A percentile compares a stretch with the other conserved stretches of the same genome.
Evolutionary conservation across 805 yeast species (phyloP).

Genomic region (Lipomyces kockii): DNA sequence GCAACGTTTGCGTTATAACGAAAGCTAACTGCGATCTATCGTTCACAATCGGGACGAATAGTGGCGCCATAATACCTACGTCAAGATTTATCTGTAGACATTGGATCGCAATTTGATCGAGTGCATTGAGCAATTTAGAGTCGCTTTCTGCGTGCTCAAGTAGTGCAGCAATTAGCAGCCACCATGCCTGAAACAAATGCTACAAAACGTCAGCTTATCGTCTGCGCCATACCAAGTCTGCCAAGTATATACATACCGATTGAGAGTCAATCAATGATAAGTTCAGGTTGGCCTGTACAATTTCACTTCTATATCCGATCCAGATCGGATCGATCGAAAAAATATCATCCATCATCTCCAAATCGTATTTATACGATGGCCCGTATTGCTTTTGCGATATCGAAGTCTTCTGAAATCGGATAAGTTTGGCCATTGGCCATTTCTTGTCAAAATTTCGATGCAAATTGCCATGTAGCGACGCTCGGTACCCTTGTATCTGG

Average conservation of each 20-base stretch:
- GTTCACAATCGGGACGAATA: slow-evolving; percentile 57
- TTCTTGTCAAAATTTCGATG: slow-evolving; percentile 53
- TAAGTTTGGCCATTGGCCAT: slow-evolving; percentile 55
- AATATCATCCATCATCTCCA: slow-evolving; percentile 64
- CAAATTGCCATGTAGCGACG: slow-evolving; percentile 53
- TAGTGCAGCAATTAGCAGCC: slow-evolving; percentile 72
- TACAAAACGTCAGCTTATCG: not conserved
- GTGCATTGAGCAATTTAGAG: slow-evolving; percentile 21
- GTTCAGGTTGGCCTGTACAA: slow-evolving; percentile 64
- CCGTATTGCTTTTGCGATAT: slow-evolving; percentile 56
- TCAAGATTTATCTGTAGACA: slow-evolving; percentile 58
- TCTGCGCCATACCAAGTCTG: not conserved
- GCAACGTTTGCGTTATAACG: slow-evolving; percentile 46
- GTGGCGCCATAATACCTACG: slow-evolving; percentile 56
- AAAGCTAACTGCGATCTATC: slow-evolving; percentile 72
- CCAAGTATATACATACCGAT: slow-evolving; percentile 42
- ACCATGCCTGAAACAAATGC: slow-evolving; percentile 72
- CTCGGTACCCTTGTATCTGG: slow-evolving; percentile 54
- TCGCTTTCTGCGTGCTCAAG: slow-evolving; percentile 47
- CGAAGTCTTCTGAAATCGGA: slow-evolving; percentile 59
- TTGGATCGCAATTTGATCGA: slow-evolving; percentile 49
- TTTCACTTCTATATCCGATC: slow-evolving; percentile 55
- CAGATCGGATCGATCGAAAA: slow-evolving; percentile 55
- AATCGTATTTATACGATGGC: slow-evolving; percentile 58
- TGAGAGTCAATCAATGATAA: slow-evolving; percentile 70